Evolutionary conservation across 495 filamentous ascomycete species (phyloP), one percentile per base, ranked within the genome.

Genomic region (Aspergillus olivimuriae): DNA sequence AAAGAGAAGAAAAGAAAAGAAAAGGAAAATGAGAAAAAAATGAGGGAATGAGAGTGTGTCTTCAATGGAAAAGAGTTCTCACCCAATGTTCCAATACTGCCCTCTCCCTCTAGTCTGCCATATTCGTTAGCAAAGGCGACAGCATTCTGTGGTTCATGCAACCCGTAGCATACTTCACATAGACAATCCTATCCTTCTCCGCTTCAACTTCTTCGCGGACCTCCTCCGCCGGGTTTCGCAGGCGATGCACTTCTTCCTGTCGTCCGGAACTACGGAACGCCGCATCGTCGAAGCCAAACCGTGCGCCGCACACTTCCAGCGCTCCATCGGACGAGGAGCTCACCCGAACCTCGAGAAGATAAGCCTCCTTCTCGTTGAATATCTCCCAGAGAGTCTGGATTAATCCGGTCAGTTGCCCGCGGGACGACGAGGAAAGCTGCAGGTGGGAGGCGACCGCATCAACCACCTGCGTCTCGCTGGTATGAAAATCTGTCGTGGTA

Each of bases 201-300:
- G 80, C 86, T 43, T 81, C 76, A 9, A 82, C 60, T 52, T 87
- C 84, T 17, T 76, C 74, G 0, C 69, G 55, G 20, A 81, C 65
- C 42, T 81, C 76, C 7, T 68, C 57, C 2, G 65, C 57, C 10
- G 59, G 58, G 38, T 80, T 69, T 15, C 82, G 69, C 35, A 82
- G 50, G 8, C 53, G 45, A 50, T 89, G 84, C 34, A 90, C 62
- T 23, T 81, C 78, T 26, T 60, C 60, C 36, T 91, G 85, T 5
- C 87, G 79, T 5, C 70, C 70, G 0, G 67, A 69, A 61, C 77
- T 83, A 36, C 77, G 73, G 56, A 78, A 83, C 7, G 86, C 84
- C 4, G 87, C 86, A 62, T 90, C 85, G 61, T 92, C 88, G 61
- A 91, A 89, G 23, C 75, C 75, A 54, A 87, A 81, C 4, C 60